Conservation (phyloP, 2,329 filamentous ascomycete genomes). For the Aspergillus sp. region DNA sequence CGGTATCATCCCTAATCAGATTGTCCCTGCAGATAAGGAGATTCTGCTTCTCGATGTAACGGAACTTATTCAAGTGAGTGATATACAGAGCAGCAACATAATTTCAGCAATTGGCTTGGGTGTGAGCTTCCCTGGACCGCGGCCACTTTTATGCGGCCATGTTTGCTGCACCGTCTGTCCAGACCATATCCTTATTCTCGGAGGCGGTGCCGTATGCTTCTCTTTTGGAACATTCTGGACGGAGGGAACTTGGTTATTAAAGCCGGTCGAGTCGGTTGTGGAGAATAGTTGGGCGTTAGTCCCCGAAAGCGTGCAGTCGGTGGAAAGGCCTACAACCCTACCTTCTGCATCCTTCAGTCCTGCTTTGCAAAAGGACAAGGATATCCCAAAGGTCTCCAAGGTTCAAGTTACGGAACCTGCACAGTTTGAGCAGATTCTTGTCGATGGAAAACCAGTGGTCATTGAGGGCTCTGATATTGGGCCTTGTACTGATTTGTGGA, state of each 20-base stretch:
- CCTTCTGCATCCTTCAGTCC: neutral
- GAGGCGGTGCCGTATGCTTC: constrained; percentile 81
- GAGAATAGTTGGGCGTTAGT: constrained; percentile 28
- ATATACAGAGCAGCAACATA: constrained; percentile 14
- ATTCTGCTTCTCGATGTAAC: constrained; percentile 38
- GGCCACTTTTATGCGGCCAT: constrained; percentile 65
- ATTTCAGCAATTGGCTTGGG: constrained; percentile 22
- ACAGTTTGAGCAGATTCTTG: constrained; percentile 55
- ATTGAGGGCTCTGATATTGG: constrained; percentile 61
- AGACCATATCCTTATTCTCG: constrained; percentile 54
- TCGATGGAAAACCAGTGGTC: constrained; percentile 53
- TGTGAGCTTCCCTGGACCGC: constrained; percentile 26
- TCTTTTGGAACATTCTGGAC: constrained; percentile 87
- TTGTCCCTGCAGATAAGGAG: constrained; percentile 43
- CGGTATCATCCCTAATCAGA: constrained; percentile 37
- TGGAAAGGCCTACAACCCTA: constrained; percentile 5
- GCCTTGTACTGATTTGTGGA: constrained; percentile 60
- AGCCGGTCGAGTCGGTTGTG: constrained; percentile 17
- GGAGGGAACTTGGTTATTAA: constrained; percentile 47
- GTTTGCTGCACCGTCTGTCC: constrained; percentile 44
- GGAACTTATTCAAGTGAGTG: constrained; percentile 13
- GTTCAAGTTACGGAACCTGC: constrained; percentile 44
- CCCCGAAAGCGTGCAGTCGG: constrained; percentile 10
- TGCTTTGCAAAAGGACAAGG: neutral
- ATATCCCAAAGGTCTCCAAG: constrained; percentile 40